A percentile compares a stretch with the other conserved stretches of the same genome.
Evolutionary conservation across 1,139 yeast genomes (phyloP).

Genomic region (Saccharomyces hybrid): DNA sequence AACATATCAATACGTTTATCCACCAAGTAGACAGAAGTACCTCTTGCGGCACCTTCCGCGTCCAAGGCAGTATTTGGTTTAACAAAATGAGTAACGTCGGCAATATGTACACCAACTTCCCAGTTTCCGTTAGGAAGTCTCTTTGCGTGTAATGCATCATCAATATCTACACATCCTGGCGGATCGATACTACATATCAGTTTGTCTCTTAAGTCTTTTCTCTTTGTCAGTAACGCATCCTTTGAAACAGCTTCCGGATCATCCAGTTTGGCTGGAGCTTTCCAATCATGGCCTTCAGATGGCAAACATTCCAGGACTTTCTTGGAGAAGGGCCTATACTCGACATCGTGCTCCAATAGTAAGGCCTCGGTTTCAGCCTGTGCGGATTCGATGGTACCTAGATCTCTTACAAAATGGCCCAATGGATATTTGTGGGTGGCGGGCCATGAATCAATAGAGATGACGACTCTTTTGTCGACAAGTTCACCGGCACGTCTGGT

Average conservation of each 20-base stretch:
- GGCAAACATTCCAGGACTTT: conserved; percentile 91
- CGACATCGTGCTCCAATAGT: conserved; percentile 89
- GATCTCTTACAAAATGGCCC: conserved; percentile 86
- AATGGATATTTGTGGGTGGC: conserved; percentile 75
- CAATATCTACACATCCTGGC: conserved; percentile 96
- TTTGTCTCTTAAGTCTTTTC: conserved; percentile 81
- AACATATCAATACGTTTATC: conserved; percentile 98
- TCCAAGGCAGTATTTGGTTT: conserved; percentile 89
- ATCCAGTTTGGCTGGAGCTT: conserved; percentile 59
- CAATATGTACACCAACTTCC: conserved; percentile 98
- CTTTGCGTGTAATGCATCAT: conserved; percentile 92
- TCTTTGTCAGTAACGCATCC: conserved; percentile 54
- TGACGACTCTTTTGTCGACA: conserved; percentile 79
- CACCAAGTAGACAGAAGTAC: conserved; percentile 95
- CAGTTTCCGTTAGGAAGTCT: conserved; percentile 82
- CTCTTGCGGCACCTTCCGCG: conserved; percentile 93
- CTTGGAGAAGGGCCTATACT: conserved; percentile 90
- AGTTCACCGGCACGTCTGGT: conserved; percentile 81
- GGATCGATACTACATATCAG: conserved; percentile 96
- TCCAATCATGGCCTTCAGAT: conserved; percentile 87
- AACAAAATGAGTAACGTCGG: conserved; percentile 96
- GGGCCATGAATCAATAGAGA: conserved; percentile 92
- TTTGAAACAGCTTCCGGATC: conserved; percentile 39
- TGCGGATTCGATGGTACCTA: conserved; percentile 86
- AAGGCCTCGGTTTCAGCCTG: conserved; percentile 97